Base-by-base conservation (phyloP, 257 asterid species). In the Solanum stenotomum region DNA sequence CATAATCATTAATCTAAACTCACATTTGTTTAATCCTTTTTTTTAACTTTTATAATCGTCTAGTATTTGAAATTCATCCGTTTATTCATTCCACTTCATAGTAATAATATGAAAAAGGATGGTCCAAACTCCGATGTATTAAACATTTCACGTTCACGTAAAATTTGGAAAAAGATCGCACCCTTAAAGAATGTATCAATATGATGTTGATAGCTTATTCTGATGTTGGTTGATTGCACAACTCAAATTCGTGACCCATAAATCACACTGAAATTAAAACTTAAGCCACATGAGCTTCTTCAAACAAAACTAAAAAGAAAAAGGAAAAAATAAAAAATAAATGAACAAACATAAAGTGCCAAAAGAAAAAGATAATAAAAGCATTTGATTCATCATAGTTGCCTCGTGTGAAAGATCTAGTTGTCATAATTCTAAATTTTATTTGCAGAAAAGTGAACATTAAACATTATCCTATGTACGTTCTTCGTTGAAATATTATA, bases 1-100 rank as follows among this genome's bases (percentile, higher is more conserved):
- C 87, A 68, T 67, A 85, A 85, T 85, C 40, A 85, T 85, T 85
- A 15, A 63, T 29, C 44, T 38, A 20, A 25, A 38, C 46, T 40
- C 7, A 38, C 14, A 65, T 67, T 65, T 83, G 3, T 33, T 34
- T 33, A 10, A 56, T 83, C 49, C 9, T 5, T 29, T 29, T 27
- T 83, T 27, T 12, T 44, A 42, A 22, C n/a, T 59, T 56, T 59
- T 63, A 63, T 63, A 63, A 83, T 59, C 8, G 27, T 13, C 10
- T 67, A 0, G 6, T n/a, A 63, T 27, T 68, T 13, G 4, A 27
- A 68, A 27, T 12, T 68, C 20, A 68, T 27, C 5, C 1, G 2
- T 13, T 12, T 68, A 68, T 68, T 68, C 20, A 13, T 27, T 68
- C 1, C 15, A n/a, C 14, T 63, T 2, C 23, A 22, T 59, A 8